These are phyloP conservation scores for Rhamnella rubrinervis DNA, from an alignment of 331 rosid genomes.

Conservation along the genomic window DNA sequence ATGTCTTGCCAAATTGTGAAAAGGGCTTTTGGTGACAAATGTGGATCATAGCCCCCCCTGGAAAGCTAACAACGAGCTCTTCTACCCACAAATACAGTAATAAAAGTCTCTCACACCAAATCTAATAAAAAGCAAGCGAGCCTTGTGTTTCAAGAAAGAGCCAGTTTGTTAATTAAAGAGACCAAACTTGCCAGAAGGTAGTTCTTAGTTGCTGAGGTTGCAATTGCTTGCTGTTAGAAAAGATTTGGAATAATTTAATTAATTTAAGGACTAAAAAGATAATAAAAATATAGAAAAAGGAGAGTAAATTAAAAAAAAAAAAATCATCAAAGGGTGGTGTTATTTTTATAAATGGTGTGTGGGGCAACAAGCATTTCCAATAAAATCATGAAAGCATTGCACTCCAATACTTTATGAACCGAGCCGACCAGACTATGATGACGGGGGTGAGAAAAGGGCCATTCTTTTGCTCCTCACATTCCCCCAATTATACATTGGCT, in stretches of 20 bases:
- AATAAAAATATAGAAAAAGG: not conserved
- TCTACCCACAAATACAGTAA: slow-evolving; percentile 17
- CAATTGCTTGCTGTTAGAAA: slow-evolving; percentile 21
- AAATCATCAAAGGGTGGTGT: not conserved
- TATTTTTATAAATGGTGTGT: slow-evolving; percentile 2
- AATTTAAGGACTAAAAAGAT: not conserved
- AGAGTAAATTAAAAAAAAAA: not conserved
- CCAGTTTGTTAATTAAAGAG: slow-evolving; percentile 33
- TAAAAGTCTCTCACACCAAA: slow-evolving; percentile 17
- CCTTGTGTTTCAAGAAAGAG: slow-evolving; percentile 46
- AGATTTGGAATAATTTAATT: slow-evolving; percentile 4
- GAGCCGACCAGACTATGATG: slow-evolving; percentile 54
- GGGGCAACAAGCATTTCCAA: slow-evolving; percentile 39
- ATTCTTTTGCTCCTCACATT: slow-evolving; percentile 33
- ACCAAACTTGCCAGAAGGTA: slow-evolving; percentile 42
- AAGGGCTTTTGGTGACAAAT: slow-evolving; percentile 5
- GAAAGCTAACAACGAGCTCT: slow-evolving; percentile 30
- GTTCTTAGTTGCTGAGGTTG: slow-evolving; percentile 28
- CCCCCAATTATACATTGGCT: slow-evolving; percentile 26
- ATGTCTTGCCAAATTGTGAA: slow-evolving; percentile 24
- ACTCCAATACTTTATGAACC: slow-evolving; percentile 49
- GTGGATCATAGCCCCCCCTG: slow-evolving; percentile 17
- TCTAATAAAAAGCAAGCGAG: slow-evolving; percentile 27
- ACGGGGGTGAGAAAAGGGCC: slow-evolving; percentile 27
- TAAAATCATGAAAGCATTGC: slow-evolving; percentile 62